Base-by-base conservation (phyloP, 1,284 basidiomycete genomes). In the Lignosus rhinocerotis region DNA sequence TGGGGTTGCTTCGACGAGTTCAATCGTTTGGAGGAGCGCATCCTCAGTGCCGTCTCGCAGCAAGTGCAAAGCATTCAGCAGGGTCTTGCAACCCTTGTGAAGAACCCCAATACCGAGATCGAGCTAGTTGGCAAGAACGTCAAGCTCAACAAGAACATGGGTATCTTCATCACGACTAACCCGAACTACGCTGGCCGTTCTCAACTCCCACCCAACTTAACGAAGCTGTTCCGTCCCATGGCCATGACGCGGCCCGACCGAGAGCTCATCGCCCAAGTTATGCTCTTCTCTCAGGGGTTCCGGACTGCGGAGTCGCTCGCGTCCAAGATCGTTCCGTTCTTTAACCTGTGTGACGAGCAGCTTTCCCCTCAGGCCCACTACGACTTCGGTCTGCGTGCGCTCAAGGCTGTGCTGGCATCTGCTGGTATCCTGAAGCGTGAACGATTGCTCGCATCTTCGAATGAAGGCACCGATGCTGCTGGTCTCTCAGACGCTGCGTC, bases 1-100 rank as follows among this genome's bases (percentile, higher is more conserved):
- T 99, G 98, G 96, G 96, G 96, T 30, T 98, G 96, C 72, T 98
- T 98, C 75, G 95, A 98, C 73, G 94, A 96, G 76, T 96, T 96
- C 79, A 99, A 99, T 74, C 91, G 97, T 70, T 82, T 99, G 44
- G 96, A 99, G 72, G 98, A 99, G 75, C 87, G 96, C 53, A 99
- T 99, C 72, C 81, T 99, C 48, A 96, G 93, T 70, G 96, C 97
- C 14, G 97, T 99, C 9, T 99, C 96, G 41, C 97, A 99, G 71
- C 97, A 99, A 77, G 95, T 99, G 11, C 97, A 99, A 75, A 96
- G 88, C 63, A 99, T 99, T 61, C 97, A 99, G 72, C 94, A 98
- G 70, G 97, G 96, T 67, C 80, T 99, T 12, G 90, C 88, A 6
- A 78, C 87, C 3, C 78, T 93, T 21, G 88, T 81, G 16, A 89